A percentile compares a stretch with the other conserved stretches of the same genome.
These are phyloP conservation scores for Grosmannia penicillata DNA, from an alignment of 2,329 filamentous ascomycete species.

Conservation along the genomic window DNA sequence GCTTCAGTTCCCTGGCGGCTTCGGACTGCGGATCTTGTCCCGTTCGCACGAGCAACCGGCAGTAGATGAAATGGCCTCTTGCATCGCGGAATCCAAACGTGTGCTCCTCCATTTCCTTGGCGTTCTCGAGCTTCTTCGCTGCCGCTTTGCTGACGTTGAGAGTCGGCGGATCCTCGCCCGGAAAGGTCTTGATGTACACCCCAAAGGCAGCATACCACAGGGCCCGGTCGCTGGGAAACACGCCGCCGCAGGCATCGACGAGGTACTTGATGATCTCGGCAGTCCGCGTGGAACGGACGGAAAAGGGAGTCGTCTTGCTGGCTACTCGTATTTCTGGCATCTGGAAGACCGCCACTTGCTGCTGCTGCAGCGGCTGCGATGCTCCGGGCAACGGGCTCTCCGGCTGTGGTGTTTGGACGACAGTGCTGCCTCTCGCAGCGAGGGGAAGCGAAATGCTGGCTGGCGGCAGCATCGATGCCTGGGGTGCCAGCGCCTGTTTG, in stretches of 20 bases:
- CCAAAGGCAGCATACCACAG: conserved; percentile 32
- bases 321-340: background rate
- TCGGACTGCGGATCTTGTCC: conserved; percentile 15
- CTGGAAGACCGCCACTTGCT: too few species aligned
- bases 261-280: conserved; percentile 26
- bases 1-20: conserved; percentile 24
- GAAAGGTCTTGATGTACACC: conserved; percentile 28
- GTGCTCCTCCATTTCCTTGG: conserved; percentile 22
- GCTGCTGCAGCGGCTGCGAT: too few species aligned
- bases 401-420: too few species aligned
- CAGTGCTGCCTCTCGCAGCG: background rate
- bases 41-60: conserved; percentile 27
- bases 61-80: conserved; percentile 27
- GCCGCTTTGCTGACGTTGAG: conserved; percentile 23
- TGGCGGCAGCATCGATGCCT: conserved; percentile 1
- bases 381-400: too few species aligned
- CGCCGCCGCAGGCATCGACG: conserved; percentile 25
- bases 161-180: conserved; percentile 23
- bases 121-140: conserved; percentile 22
- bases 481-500: background rate
- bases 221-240: conserved; percentile 34
- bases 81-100: conserved; percentile 27
- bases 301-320: conserved; percentile 7
- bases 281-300: conserved; percentile 16
- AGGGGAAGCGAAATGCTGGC: background rate